Base-by-base conservation (phyloP, 192 early-diverging fungal genomes). In the Entomortierella lignicola region DNA sequence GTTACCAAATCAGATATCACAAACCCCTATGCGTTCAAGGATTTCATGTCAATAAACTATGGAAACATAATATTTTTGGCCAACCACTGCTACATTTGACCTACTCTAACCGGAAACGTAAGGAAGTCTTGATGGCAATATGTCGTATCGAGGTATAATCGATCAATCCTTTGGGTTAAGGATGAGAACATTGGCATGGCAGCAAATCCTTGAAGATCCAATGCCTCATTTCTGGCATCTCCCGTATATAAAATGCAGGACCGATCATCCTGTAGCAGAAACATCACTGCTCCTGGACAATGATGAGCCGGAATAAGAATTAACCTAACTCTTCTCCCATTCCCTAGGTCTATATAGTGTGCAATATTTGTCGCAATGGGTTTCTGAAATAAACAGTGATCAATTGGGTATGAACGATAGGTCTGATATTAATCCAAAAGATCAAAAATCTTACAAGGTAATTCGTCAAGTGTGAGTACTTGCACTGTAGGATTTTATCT, bases 271-370 rank as follows among this genome's bases (percentile, higher is more conserved):
- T 77, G 74, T 8, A 77, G 26, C 8, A 77, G 53, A 58, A 77
- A 77, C 87, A 88, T 86, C 50, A 84, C 80, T 18, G 85, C 82
- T 11, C 87, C 87, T 29, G 82, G 80, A 56, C 85, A 88, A 68
- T 86, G 84, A 37, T 86, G 84, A 11, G 87, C 83, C 4, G 75
- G 75, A 4, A 88, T 69, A 26, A 88, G 69, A 17, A 72, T 83
- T 13, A 81, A 30, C 6, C 80, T 58, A 6, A 75, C 69, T 3
- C 41, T 62, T 18, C 79, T 55, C 32, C 69, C 82, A 56, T 86
- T 73, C 1, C 61, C 75, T 8, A 83, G 60, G n/a, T 82, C 71
- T 12, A 86, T 20, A 34, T 65, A 59, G n/a, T 69, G 66, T 17
- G 70, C 12, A 1, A 50, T 20, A 52, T 77, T 60, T 39, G 56